Conservation (phyloP, 2,329 filamentous ascomycete species). For the Aureobasidium lini region DNA sequence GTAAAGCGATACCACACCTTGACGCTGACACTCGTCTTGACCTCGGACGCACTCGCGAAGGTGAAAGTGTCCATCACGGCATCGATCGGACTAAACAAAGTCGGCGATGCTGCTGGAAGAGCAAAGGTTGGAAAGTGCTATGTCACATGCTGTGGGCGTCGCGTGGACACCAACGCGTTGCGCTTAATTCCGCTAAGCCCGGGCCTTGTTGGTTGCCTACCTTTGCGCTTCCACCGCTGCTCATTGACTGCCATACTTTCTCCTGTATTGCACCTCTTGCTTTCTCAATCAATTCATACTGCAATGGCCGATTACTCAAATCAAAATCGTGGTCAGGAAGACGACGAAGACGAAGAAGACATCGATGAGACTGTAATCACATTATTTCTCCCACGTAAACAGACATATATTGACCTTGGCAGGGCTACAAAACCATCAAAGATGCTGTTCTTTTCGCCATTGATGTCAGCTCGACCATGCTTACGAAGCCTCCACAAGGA, state of each 20-base stretch:
- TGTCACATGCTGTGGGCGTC: conserved; percentile 1
- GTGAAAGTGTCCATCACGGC: conserved; percentile 82
- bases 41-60: conserved; percentile 80
- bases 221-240: background rate
- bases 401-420: conserved; percentile 1
- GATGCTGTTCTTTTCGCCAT: conserved; percentile 98
- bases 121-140: background rate
- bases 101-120: background rate
- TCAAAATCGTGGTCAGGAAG: conserved; percentile 32
- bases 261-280: background rate
- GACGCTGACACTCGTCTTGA: conserved; percentile 62
- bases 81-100: background rate
- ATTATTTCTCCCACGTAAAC: background rate
- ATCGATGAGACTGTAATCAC: conserved; percentile 55
- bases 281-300: background rate
- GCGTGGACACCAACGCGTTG: background rate
- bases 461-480: conserved; percentile 82
- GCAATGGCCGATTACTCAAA: conserved; percentile 19
- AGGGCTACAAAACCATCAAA: conserved; percentile 87
- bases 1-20: conserved; percentile 44
- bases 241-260: background rate
- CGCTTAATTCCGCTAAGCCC: background rate
- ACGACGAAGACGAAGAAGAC: conserved; percentile 62
- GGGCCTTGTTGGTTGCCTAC: background rate
- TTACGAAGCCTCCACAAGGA: conserved; percentile 55